A percentile compares a stretch with the other conserved stretches of the same genome.
phyloP scores from a whole-genome alignment of 139 green algal genomes.

The Spirogloea muscicola region DNA sequence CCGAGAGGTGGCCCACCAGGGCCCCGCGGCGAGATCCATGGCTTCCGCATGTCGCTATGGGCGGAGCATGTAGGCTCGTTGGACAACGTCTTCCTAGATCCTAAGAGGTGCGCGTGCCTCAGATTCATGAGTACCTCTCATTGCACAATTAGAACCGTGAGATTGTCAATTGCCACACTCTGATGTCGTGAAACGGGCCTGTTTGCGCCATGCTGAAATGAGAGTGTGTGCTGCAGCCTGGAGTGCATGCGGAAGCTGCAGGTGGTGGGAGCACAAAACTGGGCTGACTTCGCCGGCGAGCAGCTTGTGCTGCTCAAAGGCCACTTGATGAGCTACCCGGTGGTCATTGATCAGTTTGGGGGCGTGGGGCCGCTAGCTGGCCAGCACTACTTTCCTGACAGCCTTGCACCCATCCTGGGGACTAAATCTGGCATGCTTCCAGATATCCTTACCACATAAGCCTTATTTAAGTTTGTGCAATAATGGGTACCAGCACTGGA shows the following conservation, averaged over 20 bases:
- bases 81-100: constrained; percentile 11
- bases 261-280: constrained; percentile 13
- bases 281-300: not conserved
- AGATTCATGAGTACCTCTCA: too few species aligned
- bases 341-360: not conserved
- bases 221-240: constrained; percentile 16
- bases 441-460: too few species aligned
- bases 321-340: constrained; percentile 22
- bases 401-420: constrained; percentile 5
- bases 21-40: constrained; percentile 45
- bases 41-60: constrained; percentile 54
- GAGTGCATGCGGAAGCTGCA: constrained; percentile 43
- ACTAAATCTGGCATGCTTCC: too few species aligned
- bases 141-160: too few species aligned
- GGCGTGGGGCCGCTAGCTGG: not conserved
- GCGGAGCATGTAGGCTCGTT: constrained; percentile 48
- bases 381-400: constrained; percentile 5
- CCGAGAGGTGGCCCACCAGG: too few species aligned
- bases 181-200: too few species aligned
- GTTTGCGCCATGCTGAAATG: too few species aligned
- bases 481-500: too few species aligned
- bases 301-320: constrained; percentile 3
- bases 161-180: too few species aligned
- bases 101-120: too few species aligned
- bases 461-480: too few species aligned